Base-by-base conservation (phyloP, 805 yeast species). In the Pichia sporocuriosa region DNA sequence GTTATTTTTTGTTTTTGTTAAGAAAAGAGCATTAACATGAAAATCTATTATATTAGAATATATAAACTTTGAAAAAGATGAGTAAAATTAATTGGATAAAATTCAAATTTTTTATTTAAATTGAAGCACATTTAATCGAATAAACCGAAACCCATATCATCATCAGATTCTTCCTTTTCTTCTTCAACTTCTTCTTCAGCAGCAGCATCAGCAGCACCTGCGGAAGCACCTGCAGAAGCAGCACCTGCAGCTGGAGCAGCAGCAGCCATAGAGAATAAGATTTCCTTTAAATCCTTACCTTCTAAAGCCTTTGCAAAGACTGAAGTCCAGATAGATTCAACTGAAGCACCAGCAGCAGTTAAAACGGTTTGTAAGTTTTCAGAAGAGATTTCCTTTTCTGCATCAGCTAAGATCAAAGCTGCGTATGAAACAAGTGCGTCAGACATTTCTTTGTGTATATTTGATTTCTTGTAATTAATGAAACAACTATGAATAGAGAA, bases 371-470 rank as follows among this genome's bases (percentile, higher is more conserved):
- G 68, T 59, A 86, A 74, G 77, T 85, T 86, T 69, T 84, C 90
- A 58, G 93, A 64, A 44, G 65, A 46, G 80, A 93, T 79, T 72
- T 89, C 96, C 65, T 87, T 74, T 65, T 87, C 96, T 64, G 97
- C 86, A 68, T 90, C 98, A 57, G 97, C 96, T 72, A 90, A 79
- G 75, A 90, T 88, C 72, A 90, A 81, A 66, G 97, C 96, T 70
- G 98, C 97, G 84, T 87, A 88, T 61, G 96, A 84, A 67, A 87
- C 86, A 67, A 90, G 81, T 65, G 95, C 79, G 79, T 88, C 95
- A 70, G 95, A 84, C 95, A 86, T 86, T 1, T 16, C 29, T 35
- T 19, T 9, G n/a, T 35, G 13, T 22, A n/a, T n/a, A n/a, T n/a
- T n/a, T n/a, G n/a, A n/a, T n/a, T n/a, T n/a, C n/a, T n/a, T n/a